A percentile compares a stretch with the other conserved stretches of the same genome.
phyloP scores from a whole-genome alignment of 345 rosid genomes.

The Geranium brycei region DNA sequence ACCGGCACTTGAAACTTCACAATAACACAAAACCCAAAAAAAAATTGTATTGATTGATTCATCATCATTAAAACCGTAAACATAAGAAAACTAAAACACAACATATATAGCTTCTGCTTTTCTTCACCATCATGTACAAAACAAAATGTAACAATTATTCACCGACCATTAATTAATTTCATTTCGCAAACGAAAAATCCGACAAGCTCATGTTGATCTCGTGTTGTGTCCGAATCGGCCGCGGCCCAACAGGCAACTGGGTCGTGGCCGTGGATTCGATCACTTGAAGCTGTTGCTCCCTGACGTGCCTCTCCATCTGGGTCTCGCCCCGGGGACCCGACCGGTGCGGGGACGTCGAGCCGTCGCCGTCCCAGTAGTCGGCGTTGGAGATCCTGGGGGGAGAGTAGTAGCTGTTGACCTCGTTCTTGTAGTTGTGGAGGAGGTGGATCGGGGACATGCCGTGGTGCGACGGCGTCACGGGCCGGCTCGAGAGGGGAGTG shows the following conservation, averaged over 20 bases:
- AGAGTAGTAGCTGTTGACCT: background rate
- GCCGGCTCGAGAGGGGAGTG: conserved; percentile 17
- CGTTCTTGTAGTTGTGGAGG: conserved; percentile 17
- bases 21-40: too few species aligned
- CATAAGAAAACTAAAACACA: too few species aligned
- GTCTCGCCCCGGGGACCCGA: background rate
- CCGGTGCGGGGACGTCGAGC: background rate
- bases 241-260: background rate
- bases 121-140: too few species aligned
- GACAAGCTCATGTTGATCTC: background rate
- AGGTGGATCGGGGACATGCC: conserved; percentile 29
- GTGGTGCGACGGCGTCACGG: conserved; percentile 12
- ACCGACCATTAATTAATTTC: background rate
- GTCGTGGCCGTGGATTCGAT: too few species aligned
- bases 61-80: too few species aligned
- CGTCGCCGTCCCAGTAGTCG: background rate
- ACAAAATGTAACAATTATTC: background rate
- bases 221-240: conserved; percentile 1
- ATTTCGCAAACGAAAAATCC: background rate
- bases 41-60: too few species aligned
- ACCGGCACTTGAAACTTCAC: too few species aligned
- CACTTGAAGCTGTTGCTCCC: background rate
- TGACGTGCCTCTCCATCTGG: background rate
- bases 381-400: conserved; percentile 9
- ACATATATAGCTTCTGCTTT: too few species aligned